Conservation (phyloP, 208 protist genomes). For the Polymyxa betae region DNA sequence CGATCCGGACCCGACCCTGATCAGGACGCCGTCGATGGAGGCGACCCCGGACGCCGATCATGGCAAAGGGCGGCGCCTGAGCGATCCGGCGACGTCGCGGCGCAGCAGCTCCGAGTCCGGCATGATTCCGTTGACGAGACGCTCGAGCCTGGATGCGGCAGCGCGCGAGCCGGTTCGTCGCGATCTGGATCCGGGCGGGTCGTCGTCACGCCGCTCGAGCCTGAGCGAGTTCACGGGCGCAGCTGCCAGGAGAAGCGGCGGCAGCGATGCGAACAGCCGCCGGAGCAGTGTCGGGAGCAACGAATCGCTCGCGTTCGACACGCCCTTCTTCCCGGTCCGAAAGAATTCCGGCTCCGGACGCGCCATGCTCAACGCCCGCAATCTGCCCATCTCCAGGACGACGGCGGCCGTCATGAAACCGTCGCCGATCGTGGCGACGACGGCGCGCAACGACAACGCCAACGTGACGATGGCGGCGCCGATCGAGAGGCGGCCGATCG, state of each 20-base stretch:
- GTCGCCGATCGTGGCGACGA: neutral
- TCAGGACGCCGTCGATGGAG: neutral
- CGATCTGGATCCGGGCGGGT: neutral
- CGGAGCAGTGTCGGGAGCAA: neutral
- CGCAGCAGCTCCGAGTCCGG: conserved; percentile 3
- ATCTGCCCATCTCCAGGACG: neutral
- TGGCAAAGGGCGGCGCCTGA: neutral
- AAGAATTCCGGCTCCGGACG: conserved; percentile 8
- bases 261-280: neutral
- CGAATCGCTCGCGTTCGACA: neutral
- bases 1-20: neutral
- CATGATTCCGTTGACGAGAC: neutral
- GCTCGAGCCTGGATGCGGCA: neutral
- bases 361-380: neutral
- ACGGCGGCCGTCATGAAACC: neutral
- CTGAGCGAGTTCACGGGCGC: neutral
- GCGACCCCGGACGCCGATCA: neutral
- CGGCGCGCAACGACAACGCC: neutral
- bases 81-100: neutral
- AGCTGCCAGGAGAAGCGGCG: neutral
- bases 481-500: neutral
- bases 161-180: neutral
- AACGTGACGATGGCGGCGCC: neutral
- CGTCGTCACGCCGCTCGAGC: neutral
- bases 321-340: conserved; percentile 17